Evolutionary conservation across 1,139 yeast species (phyloP).

Genomic region (Meyerozyma guilliermondii): DNA sequence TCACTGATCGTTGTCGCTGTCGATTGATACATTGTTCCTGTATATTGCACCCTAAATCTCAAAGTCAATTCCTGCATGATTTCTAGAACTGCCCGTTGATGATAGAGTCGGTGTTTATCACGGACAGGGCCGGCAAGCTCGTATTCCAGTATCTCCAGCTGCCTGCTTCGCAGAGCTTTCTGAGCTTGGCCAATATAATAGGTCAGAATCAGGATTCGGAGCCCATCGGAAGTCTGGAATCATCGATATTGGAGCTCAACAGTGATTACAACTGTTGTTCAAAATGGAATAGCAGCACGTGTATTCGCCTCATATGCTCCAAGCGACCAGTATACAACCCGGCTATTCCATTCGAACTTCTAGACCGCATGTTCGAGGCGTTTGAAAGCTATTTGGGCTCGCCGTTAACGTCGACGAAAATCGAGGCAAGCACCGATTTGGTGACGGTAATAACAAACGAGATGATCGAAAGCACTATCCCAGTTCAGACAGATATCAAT

Average conservation of each 20-base stretch:
- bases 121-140: slow-evolving; percentile 46
- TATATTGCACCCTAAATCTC: not conserved
- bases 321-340: slow-evolving; percentile 30
- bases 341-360: slow-evolving; percentile 51
- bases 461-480: slow-evolving; percentile 73
- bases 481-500: slow-evolving; percentile 69
- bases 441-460: slow-evolving; percentile 55
- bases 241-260: slow-evolving; percentile 24
- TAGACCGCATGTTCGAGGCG: slow-evolving; percentile 45
- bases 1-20: no score
- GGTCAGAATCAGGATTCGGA: slow-evolving; percentile 7
- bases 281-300: slow-evolving; percentile 18
- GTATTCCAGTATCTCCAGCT: slow-evolving; percentile 55
- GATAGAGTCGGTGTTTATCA: slow-evolving; percentile 9
- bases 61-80: not conserved
- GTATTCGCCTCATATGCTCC: slow-evolving; percentile 24
- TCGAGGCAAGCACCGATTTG: slow-evolving; percentile 63
- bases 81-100: not conserved
- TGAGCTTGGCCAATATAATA: slow-evolving; percentile 31
- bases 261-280: slow-evolving; percentile 23
- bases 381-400: slow-evolving; percentile 56
- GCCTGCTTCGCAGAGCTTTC: slow-evolving; percentile 47
- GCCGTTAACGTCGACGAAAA: slow-evolving; percentile 51
- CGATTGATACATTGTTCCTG: no score
- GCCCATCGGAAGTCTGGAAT: slow-evolving; percentile 7